Evolutionary conservation across 176 grass and related monocot genomes (phyloP).

Genomic region (Juncus inflexus): DNA sequence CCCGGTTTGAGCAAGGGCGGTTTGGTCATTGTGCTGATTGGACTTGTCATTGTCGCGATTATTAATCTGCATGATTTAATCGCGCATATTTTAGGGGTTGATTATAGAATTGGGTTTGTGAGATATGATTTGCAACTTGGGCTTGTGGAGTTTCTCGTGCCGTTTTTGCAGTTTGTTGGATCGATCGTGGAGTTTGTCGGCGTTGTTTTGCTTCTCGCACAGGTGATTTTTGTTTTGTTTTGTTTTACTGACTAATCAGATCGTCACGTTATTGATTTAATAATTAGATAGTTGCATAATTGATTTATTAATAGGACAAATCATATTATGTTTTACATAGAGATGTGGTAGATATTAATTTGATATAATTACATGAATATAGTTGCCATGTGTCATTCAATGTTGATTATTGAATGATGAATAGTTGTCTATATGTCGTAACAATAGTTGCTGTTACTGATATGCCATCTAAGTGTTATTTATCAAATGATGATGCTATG

Average conservation of each 20-base stretch:
- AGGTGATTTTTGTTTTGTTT: constrained; percentile 14
- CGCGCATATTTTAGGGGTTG: constrained; percentile 62
- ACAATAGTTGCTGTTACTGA: too few species aligned
- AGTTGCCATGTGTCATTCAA: too few species aligned
- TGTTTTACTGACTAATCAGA: not conserved
- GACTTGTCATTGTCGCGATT: constrained; percentile 32
- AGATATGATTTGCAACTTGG: constrained; percentile 65
- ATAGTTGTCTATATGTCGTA: too few species aligned
- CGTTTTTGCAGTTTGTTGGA: constrained; percentile 38
- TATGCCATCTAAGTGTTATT: too few species aligned
- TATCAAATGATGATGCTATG: too few species aligned
- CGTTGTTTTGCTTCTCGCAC: constrained; percentile 25
- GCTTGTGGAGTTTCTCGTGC: constrained; percentile 71
- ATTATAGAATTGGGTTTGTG: constrained; percentile 47
- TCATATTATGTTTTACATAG: not conserved
- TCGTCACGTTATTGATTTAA: not conserved
- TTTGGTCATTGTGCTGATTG: constrained; percentile 34
- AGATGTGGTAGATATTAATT: not conserved
- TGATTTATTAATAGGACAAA: not conserved
- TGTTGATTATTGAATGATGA: too few species aligned
- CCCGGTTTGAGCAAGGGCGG: constrained; percentile 10
- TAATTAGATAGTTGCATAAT: too few species aligned
- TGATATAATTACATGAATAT: not conserved
- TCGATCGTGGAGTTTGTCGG: constrained; percentile 43
- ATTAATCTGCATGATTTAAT: constrained; percentile 69